phyloP scores from a whole-genome alignment of 257 asterid genomes.

The Solanum sitiens region DNA sequence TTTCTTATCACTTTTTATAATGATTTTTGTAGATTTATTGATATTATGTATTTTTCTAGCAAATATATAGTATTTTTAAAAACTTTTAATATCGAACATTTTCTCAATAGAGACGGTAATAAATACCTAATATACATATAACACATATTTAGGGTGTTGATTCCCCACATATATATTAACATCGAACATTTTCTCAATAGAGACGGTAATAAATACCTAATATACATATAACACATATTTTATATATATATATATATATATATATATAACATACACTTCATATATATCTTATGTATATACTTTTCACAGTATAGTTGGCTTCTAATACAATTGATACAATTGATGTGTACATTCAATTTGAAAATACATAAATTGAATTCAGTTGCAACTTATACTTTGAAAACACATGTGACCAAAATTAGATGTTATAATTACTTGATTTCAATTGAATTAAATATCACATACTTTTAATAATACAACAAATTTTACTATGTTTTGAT shows the following conservation, averaged over 20 bases:
- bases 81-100: no score
- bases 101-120: not conserved
- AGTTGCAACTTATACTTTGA: not conserved
- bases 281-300: not conserved
- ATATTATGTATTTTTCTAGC: not conserved
- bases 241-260: not conserved
- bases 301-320: not conserved
- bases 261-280: not conserved
- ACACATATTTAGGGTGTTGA: not conserved
- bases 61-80: no score
- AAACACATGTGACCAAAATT: not conserved
- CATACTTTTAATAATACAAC: not conserved
- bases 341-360: not conserved
- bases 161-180: not conserved
- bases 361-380: not conserved
- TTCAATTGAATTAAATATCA: not conserved
- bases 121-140: not conserved
- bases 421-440: not conserved
- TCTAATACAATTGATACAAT: not conserved
- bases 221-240: not conserved
- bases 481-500: not conserved
- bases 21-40: no score
- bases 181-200: not conserved
- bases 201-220: not conserved
- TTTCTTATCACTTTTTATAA: not conserved